Base-by-base conservation (phyloP, 2,329 filamentous ascomycete genomes). In the Fusarium sp. region DNA sequence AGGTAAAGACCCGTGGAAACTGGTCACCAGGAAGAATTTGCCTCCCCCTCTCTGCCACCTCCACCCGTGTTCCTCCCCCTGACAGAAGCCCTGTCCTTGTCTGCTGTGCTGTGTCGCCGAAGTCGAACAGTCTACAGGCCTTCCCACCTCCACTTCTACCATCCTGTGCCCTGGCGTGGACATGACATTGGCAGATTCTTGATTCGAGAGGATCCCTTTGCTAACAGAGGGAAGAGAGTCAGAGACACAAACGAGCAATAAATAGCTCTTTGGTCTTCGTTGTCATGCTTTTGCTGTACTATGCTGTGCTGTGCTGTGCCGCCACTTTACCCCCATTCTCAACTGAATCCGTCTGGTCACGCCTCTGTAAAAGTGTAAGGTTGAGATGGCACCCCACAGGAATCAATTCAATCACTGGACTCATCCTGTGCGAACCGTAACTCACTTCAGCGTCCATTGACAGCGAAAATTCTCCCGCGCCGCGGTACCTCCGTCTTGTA, bases 1-100 rank as follows among this genome's bases (percentile, higher is more conserved):
- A 65, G 67, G 75, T 56, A 63, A 77, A 72, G 75, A 64, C 61
- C 54, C 62, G 65, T 72, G 58, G 67, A 50, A 71, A 47, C 65
- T 72, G 75, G 75, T 77, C 75, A 77, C 68, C 75, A 77, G 75
- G 75, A 70, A 71, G 64, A 68, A 60, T 76, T 76, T 72, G 74
- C 74, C 74, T 72, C 74, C 74, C 74, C 74, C 74, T 76, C 74
- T 76, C 70, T 72, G 62, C 62, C 73, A 75, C 70, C 62, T 75
- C 74, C 70, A 74, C 71, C 67, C 69, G 74, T 68, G 74, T 74
- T 69, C 70, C 64, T 76, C 64, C 72, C 74, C 74, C 74, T 75
- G 74, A 72, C 65, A 74, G 70, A 60, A 50, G 64, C 68, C 74
- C 64, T 66, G 74, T 74, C 74, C 74, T 69, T 76, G 74, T 72